phyloP scores from a whole-genome alignment of 1,284 basidiomycete genomes.

The Fomitopsis pinicola region DNA sequence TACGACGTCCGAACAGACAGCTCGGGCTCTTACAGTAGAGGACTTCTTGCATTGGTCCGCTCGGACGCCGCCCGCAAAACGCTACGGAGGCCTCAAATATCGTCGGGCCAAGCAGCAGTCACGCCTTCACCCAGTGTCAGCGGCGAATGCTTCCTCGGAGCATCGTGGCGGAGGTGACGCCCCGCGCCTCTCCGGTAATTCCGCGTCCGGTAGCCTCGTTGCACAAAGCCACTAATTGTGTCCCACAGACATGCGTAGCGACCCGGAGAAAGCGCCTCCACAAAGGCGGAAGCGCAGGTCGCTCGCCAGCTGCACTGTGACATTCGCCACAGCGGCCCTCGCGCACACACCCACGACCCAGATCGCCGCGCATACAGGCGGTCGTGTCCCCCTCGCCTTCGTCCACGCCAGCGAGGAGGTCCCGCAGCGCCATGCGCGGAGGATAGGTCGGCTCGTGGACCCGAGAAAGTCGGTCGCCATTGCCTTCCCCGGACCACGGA shows the following conservation, averaged over 20 bases:
- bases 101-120: neutral
- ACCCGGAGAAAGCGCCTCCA: neutral
- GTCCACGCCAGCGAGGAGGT: neutral
- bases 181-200: neutral
- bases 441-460: neutral
- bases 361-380: slow-evolving; percentile 3
- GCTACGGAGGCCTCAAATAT: neutral
- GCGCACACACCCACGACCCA: neutral
- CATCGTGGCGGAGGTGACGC: neutral
- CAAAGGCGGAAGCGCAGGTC: neutral
- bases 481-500: neutral
- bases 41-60: slow-evolving; percentile 6
- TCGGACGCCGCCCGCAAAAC: neutral
- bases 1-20: neutral
- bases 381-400: neutral
- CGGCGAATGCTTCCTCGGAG: neutral
- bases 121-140: neutral
- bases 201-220: neutral
- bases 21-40: slow-evolving; percentile 1
- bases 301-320: neutral
- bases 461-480: neutral
- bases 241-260: neutral
- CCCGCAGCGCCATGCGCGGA: neutral
- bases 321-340: slow-evolving; percentile 2
- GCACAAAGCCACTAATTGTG: neutral